Base-by-base conservation (phyloP, 1,284 basidiomycete species). In the Apiotrichum veenhuisii region DNA sequence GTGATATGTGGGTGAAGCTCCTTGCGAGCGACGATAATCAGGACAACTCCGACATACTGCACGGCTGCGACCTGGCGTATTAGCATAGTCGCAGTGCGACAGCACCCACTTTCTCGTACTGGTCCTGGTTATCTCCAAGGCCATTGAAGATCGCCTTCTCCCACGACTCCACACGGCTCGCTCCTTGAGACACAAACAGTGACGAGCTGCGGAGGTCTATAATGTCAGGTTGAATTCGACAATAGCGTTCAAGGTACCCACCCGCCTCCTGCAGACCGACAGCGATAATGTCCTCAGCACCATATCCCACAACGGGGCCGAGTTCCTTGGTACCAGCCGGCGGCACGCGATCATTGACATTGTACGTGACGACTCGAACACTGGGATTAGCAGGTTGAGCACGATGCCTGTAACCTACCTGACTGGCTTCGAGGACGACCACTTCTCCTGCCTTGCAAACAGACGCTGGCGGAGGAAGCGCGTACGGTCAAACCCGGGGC, bases 91-190 rank as follows among this genome's bases (percentile, higher is more conserved):
- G 7, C n/a, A 5, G 15, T 14, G 4, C 7, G 8, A 3, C 10
- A 11, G 4, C 8, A 56, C 61, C 10, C 17, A 71, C 67, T 54
- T 64, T 67, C 42, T 72, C 70, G 30, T 65, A 74, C 22, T 66
- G 61, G 12, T 58, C 63, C 25, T 78, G 64, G 25, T 77, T 73
- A 3, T 69, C 59, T 26, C 83, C 81, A 4, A 85, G 72, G 69
- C 80, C 82, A 0, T 67, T 59, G 40, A 81, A 72, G n/a, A 84
- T 71, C 30, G 73, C 68, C 5, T 69, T 53, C 66, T 83, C 82
- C 83, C 83, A 85, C 42, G 80, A 76, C 18, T 79, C 66, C 0
- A 82, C 82, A 18, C 82, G 78, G 51, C 73, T 54, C 26, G 55
- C 65, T 1, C 71, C 71, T 40, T 72, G 72, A 8, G 72, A 68